Percentiles rank a stretch among this genome's conserved stretches.
Conservation (phyloP, 78 protist species). For the Dictyostelium purpureum region DNA sequence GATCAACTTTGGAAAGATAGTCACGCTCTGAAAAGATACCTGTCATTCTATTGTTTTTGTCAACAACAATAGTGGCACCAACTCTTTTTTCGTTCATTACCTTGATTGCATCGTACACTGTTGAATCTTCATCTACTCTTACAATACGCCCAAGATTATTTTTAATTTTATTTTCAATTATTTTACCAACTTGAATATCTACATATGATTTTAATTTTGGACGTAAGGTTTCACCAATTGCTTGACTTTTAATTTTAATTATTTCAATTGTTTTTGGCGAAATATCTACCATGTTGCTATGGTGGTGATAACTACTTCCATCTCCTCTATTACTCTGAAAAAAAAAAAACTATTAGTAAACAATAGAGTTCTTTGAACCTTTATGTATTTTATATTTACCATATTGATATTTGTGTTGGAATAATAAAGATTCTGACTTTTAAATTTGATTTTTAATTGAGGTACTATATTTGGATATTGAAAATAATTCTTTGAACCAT, state of each 20-base stretch:
- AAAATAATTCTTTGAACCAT: neutral
- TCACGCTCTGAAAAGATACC: constrained; percentile 70
- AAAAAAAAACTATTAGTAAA: neutral
- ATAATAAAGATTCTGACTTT: neutral
- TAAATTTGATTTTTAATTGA: neutral
- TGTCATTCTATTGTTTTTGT: constrained; percentile 15
- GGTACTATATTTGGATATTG: neutral
- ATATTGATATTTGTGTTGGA: neutral
- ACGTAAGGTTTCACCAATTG: neutral
- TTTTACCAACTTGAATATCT: constrained; percentile 3
- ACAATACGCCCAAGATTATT: neutral
- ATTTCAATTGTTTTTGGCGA: constrained; percentile 2
- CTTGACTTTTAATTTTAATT: neutral
- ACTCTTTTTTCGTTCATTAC: constrained; percentile 42
- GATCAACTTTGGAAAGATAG: constrained; percentile 12
- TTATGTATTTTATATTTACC: neutral
- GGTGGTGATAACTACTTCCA: neutral
- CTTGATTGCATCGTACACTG: constrained; percentile 45
- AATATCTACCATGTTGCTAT: neutral
- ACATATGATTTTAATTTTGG: constrained; percentile 9
- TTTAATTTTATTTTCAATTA: neutral
- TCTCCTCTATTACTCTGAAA: neutral
- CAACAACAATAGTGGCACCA: constrained; percentile 51
- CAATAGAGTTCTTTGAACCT: neutral
- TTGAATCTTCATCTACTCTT: neutral